A percentile compares a stretch with the other conserved stretches of the same genome.
Evolutionary conservation across 2,329 filamentous ascomycete genomes (phyloP).

Genomic region (Aureobasidium sp.): DNA sequence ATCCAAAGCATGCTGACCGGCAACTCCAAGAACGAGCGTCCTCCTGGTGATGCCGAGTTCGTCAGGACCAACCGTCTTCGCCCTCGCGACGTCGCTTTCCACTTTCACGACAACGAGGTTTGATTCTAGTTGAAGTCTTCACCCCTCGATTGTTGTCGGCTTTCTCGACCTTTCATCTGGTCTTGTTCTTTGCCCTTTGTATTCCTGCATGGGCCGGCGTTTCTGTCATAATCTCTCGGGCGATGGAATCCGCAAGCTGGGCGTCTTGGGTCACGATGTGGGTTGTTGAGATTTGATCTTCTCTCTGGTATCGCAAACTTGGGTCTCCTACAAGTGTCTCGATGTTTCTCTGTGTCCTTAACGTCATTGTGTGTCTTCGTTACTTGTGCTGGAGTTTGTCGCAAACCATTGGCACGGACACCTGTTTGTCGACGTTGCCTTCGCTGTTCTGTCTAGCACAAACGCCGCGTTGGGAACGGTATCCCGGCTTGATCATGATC

Average conservation of each 20-base stretch:
- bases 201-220: background rate
- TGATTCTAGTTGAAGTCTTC: slow-evolving; percentile 21
- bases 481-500: too few species aligned
- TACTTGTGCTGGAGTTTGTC: too few species aligned
- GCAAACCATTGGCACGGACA: too few species aligned
- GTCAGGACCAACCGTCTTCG: slow-evolving; percentile 71
- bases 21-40: slow-evolving; percentile 84
- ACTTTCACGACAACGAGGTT: slow-evolving; percentile 78
- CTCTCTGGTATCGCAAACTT: too few species aligned
- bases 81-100: slow-evolving; percentile 84
- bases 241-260: background rate
- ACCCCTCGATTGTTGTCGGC: background rate
- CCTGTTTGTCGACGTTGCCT: too few species aligned
- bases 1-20: slow-evolving; percentile 97
- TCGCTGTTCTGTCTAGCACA: too few species aligned
- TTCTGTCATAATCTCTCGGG: background rate
- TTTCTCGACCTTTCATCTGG: background rate
- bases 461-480: too few species aligned
- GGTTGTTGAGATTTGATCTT: too few species aligned
- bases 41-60: slow-evolving; percentile 84
- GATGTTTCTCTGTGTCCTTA: too few species aligned
- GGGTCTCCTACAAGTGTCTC: too few species aligned
- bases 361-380: too few species aligned
- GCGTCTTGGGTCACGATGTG: background rate
- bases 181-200: background rate